Evolutionary conservation across 495 filamentous ascomycete species (phyloP).

Genomic region (Penicillium bialowiezense): DNA sequence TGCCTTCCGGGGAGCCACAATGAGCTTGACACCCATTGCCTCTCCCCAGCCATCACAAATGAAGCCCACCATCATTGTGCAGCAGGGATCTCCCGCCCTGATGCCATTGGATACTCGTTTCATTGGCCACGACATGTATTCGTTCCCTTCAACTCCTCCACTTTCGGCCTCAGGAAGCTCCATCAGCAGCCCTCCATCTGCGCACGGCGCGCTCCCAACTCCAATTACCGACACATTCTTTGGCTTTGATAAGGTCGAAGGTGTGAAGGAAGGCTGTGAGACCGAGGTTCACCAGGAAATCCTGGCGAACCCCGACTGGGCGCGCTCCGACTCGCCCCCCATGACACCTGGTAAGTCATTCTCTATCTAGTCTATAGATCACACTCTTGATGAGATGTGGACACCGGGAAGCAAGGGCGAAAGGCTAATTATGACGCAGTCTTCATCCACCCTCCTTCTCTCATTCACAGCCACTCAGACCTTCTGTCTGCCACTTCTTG

Average conservation of each 20-base stretch:
- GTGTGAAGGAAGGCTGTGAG: conserved; percentile 79
- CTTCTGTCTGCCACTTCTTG: conserved; percentile 70
- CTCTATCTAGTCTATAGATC: conserved; percentile 8
- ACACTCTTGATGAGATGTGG: conserved; percentile 8
- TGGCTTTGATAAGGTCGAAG: conserved; percentile 67
- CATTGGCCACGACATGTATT: conserved; percentile 61
- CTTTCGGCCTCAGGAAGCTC: conserved; percentile 80
- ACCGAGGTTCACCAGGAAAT: conserved; percentile 71
- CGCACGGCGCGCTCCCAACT: conserved; percentile 72
- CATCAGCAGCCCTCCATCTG: conserved; percentile 82
- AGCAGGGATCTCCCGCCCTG: conserved; percentile 66
- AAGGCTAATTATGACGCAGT: conserved; percentile 49
- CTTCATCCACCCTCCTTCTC: conserved; percentile 74
- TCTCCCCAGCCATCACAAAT: conserved; percentile 76
- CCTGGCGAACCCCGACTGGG: conserved; percentile 74
- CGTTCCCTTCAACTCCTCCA: conserved; percentile 84
- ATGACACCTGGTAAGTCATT: conserved; percentile 85
- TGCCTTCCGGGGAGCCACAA: conserved; percentile 47
- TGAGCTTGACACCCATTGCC: conserved; percentile 70
- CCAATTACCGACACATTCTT: conserved; percentile 80
- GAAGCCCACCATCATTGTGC: conserved; percentile 70
- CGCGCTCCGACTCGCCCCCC: conserved; percentile 73
- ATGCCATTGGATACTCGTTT: conserved; percentile 79
- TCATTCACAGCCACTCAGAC: conserved; percentile 65
- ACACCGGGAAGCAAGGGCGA: conserved; percentile 21